phyloP scores from a whole-genome alignment of 768 basidiomycete species.

The Lentinula detonsa region DNA sequence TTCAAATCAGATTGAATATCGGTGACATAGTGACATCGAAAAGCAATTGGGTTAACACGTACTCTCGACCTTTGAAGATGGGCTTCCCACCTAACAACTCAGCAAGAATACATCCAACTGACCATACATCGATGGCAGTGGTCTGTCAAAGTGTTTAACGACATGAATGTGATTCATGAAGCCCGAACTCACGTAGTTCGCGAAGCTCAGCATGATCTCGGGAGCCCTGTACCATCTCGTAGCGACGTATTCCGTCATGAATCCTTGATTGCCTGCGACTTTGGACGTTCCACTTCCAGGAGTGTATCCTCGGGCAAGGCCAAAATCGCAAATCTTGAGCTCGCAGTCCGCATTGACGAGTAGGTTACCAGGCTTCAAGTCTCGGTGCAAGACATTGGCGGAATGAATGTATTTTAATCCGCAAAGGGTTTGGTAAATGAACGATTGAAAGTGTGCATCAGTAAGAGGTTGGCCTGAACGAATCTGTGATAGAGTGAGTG shows the following conservation, averaged over 20 bases:
- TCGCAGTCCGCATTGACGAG: constrained; percentile 98
- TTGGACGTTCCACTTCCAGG: constrained; percentile 73
- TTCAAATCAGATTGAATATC: background rate
- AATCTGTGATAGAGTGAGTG: constrained; percentile 39
- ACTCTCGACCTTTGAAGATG: constrained; percentile 97
- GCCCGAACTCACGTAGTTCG: constrained; percentile 69
- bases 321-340: constrained; percentile 98
- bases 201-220: constrained; percentile 98
- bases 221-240: constrained; percentile 98
- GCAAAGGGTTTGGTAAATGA: constrained; percentile 97
- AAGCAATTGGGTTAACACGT: constrained; percentile 22
- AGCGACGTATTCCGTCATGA: constrained; percentile 99
- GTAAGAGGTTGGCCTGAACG: constrained; percentile 85
- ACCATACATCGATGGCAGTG: constrained; percentile 94
- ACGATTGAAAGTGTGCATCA: constrained; percentile 91
- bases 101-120: constrained; percentile 91
- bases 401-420: constrained; percentile 98
- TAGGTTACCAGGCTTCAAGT: constrained; percentile 91
- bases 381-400: constrained; percentile 94
- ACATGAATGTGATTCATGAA: background rate
- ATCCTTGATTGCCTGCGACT: constrained; percentile 79
- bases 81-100: constrained; percentile 92
- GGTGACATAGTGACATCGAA: constrained; percentile 9
- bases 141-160: constrained; percentile 41
- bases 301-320: constrained; percentile 90